phyloP scores from a whole-genome alignment of 164 flowering plant genomes.

The Euptelea pleiosperma region DNA sequence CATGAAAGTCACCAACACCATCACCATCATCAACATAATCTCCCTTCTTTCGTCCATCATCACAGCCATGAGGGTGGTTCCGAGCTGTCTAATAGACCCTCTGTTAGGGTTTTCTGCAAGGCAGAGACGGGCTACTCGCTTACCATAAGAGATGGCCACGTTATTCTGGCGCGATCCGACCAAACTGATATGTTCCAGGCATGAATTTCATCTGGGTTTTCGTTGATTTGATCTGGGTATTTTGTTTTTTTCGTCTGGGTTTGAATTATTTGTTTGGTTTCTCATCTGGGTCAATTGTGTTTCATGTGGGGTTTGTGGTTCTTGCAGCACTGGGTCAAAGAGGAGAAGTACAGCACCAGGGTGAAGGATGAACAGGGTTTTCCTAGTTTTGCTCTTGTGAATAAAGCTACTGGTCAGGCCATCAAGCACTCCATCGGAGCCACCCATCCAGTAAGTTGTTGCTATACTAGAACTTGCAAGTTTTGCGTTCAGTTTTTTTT shows the following conservation, averaged over 20 bases:
- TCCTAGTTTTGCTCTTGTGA: constrained; percentile 63
- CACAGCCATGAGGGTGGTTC: constrained; percentile 17
- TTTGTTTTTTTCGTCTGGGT: background rate
- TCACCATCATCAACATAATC: constrained; percentile 1
- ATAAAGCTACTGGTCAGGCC: constrained; percentile 69
- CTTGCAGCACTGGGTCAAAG: constrained; percentile 74
- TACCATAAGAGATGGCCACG: constrained; percentile 53
- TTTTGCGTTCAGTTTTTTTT: too few species aligned
- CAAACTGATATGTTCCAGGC: constrained; percentile 49
- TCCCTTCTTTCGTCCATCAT: constrained; percentile 29
- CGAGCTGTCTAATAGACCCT: constrained; percentile 26
- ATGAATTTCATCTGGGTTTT: background rate
- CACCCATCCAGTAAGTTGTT: constrained; percentile 52
- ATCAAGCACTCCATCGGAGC: constrained; percentile 66
- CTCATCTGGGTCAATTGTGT: background rate
- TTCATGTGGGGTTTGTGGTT: background rate
- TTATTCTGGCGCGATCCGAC: constrained; percentile 49
- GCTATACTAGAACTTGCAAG: too few species aligned
- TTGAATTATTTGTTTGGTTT: background rate
- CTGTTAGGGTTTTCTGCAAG: constrained; percentile 47
- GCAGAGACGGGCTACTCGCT: constrained; percentile 46
- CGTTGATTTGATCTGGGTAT: background rate
- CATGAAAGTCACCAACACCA: background rate
- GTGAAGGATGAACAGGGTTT: constrained; percentile 71
- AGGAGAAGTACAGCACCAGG: constrained; percentile 62